Evolutionary conservation across 768 basidiomycete genomes (phyloP).

Genomic region (Paxillus involutus): DNA sequence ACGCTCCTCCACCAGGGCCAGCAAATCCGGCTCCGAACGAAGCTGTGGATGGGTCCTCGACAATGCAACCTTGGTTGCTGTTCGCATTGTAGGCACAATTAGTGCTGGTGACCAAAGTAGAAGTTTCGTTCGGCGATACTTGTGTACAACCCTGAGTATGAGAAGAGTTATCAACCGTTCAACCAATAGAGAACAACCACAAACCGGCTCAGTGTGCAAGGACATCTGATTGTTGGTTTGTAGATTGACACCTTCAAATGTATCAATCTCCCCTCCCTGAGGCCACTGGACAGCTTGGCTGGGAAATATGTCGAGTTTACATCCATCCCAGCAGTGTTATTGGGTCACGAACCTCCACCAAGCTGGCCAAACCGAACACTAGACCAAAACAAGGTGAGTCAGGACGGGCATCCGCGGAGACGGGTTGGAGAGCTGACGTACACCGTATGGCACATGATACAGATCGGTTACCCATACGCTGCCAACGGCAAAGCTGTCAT

Average conservation of each 20-base stretch:
- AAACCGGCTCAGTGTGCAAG: constrained; percentile 61
- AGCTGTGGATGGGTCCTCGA: constrained; percentile 49
- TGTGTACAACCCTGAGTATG: constrained; percentile 49
- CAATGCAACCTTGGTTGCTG: constrained; percentile 64
- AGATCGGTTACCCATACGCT: constrained; percentile 66
- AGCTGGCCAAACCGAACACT: constrained; percentile 76
- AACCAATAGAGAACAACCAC: constrained; percentile 11
- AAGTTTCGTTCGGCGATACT: constrained; percentile 47
- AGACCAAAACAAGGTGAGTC: constrained; percentile 1
- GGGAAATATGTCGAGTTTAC: background rate
- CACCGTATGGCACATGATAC: constrained; percentile 63
- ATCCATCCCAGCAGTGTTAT: background rate
- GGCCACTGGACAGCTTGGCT: constrained; percentile 63
- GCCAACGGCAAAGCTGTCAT: constrained; percentile 56
- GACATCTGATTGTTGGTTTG: constrained; percentile 68
- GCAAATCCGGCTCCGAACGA: constrained; percentile 73
- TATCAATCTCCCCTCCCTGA: constrained; percentile 71
- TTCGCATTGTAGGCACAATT: constrained; percentile 60
- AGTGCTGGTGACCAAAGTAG: constrained; percentile 52
- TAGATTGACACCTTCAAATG: constrained; percentile 79
- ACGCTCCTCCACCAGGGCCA: constrained; percentile 67
- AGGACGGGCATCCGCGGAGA: background rate
- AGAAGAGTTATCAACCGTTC: background rate
- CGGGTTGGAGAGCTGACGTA: constrained; percentile 30
- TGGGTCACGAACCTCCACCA: constrained; percentile 41